Evolutionary conservation across 2,329 filamentous ascomycete genomes (phyloP).

Genomic region (Fusarium mangiferae): DNA sequence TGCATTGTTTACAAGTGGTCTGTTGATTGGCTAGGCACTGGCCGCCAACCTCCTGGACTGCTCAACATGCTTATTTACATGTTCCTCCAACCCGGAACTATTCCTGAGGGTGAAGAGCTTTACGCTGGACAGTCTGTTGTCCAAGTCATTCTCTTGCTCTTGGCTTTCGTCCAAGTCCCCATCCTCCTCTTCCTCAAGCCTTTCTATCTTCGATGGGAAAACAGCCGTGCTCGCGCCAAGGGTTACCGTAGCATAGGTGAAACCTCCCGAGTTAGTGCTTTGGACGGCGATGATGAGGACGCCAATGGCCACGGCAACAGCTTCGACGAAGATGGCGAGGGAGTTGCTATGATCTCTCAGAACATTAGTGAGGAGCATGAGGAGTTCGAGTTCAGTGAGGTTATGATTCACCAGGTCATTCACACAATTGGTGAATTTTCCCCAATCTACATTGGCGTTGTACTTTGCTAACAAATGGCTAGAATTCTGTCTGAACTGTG

Average conservation of each 20-base stretch:
- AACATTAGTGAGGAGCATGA: constrained; percentile 88
- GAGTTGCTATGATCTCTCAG: constrained; percentile 87
- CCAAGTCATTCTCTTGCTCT: constrained; percentile 80
- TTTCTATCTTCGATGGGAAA: constrained; percentile 91
- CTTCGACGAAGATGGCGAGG: constrained; percentile 76
- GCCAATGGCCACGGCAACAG: constrained; percentile 69
- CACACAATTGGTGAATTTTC: constrained; percentile 89
- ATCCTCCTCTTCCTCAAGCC: constrained; percentile 95
- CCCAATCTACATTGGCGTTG: not conserved
- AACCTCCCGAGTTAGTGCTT: constrained; percentile 84
- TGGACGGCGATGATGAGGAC: constrained; percentile 81
- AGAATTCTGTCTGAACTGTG: constrained; percentile 99
- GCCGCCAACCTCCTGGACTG: constrained; percentile 80
- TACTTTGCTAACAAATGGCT: constrained; percentile 44
- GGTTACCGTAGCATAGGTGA: constrained; percentile 96
- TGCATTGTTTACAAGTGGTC: constrained; percentile 98
- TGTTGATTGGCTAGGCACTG: constrained; percentile 78
- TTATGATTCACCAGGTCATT: constrained; percentile 99
- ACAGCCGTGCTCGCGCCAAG: constrained; percentile 86
- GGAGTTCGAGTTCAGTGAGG: constrained; percentile 96
- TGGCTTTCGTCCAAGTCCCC: constrained; percentile 89
- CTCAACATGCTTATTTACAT: constrained; percentile 99
- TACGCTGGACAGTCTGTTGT: constrained; percentile 81
- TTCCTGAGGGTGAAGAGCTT: constrained; percentile 70
- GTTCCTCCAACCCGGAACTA: constrained; percentile 87